Percentiles rank a stretch among this genome's conserved stretches.
Conservation (phyloP, 352 stramenopile genomes). For the Globisporangium carolinianum region DNA sequence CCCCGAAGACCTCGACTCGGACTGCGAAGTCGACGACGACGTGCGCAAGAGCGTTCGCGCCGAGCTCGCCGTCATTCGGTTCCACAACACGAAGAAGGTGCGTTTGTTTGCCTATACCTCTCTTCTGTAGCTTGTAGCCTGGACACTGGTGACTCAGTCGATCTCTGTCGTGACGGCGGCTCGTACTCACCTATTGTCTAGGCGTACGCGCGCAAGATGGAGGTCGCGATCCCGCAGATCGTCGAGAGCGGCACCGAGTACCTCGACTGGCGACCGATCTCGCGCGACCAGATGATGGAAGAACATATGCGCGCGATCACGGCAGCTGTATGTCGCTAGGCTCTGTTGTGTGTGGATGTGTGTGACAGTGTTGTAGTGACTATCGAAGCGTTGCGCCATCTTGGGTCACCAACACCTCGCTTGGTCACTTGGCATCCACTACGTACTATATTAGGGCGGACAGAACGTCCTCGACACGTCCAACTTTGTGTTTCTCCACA, state of each 20-base stretch:
- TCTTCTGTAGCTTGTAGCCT: not conserved
- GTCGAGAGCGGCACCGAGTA: constrained; percentile 51
- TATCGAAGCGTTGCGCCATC: no score
- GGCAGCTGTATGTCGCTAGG: constrained; percentile 31
- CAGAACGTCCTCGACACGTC: constrained; percentile 76
- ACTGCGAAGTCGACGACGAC: constrained; percentile 76
- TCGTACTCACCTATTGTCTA: constrained; percentile 8
- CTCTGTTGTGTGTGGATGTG: not conserved
- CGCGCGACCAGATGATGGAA: constrained; percentile 74
- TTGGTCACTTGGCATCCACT: no score
- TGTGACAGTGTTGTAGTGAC: constrained; percentile 3
- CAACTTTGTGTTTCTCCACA: constrained; percentile 82
- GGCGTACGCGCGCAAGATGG: constrained; percentile 74
- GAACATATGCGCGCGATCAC: constrained; percentile 60
- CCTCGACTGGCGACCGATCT: constrained; percentile 66
- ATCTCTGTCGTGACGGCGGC: not conserved
- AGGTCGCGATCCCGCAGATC: constrained; percentile 71
- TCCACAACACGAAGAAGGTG: constrained; percentile 72
- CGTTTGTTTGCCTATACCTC: no score
- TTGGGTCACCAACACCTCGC: no score
- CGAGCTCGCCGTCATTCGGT: constrained; percentile 65
- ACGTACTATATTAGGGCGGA: constrained; percentile 28
- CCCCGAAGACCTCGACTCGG: constrained; percentile 75
- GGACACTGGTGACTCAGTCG: no score
- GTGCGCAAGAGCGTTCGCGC: constrained; percentile 67